Base-by-base conservation (phyloP, 2,329 filamentous ascomycete genomes). In the Furcasterigmium sp. region DNA sequence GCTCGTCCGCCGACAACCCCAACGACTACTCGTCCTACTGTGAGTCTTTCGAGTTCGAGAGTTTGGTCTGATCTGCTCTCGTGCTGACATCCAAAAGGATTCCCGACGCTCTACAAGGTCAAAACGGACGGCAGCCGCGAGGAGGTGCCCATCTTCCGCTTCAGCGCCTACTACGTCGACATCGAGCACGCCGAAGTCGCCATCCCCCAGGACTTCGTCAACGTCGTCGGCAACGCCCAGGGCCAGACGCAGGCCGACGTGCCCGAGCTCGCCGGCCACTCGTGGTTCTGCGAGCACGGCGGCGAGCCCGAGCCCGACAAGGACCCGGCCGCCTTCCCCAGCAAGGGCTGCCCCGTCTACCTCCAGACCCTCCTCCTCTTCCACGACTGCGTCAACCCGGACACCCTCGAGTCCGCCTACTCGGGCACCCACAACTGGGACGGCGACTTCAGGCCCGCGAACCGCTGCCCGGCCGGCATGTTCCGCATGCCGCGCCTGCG, bases 401-500 rank as follows among this genome's bases (percentile, higher is more conserved):
- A 41, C 15, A 48, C 41, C 10, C 44, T 52, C 39, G 44, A 52
- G 32, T 42, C 40, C 17, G 50, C 46, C 20, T 56, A 45, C 36
- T 47, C 43, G 14, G n/a, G n/a, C n/a, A n/a, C n/a, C n/a, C n/a
- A n/a, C n/a, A n/a, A n/a, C n/a, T n/a, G n/a, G n/a, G n/a, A n/a
- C n/a, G n/a, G n/a, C n/a, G n/a, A n/a, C n/a, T n/a, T n/a, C n/a
- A 40, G 35, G 21, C 14, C 15, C 4, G 45, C 51, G 39, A 48
- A 49, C 3, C 58, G 60, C 25, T 71, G 68, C 47, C 66, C 68
- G 1, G 35, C 44, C 1, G 61, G 59, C 49, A 69, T 68, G 64
- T 68, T 67, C 52, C 56, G 61, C 19, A 70, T 73, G 60, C 68
- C 70, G 1, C 64, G 65, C 46, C 59, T 72, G n/a, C 64, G 70